Evolutionary conservation across 2,329 filamentous ascomycete species (phyloP), one percentile per base, ranked within the genome.

Genomic region (Fusarium proliferatum): DNA sequence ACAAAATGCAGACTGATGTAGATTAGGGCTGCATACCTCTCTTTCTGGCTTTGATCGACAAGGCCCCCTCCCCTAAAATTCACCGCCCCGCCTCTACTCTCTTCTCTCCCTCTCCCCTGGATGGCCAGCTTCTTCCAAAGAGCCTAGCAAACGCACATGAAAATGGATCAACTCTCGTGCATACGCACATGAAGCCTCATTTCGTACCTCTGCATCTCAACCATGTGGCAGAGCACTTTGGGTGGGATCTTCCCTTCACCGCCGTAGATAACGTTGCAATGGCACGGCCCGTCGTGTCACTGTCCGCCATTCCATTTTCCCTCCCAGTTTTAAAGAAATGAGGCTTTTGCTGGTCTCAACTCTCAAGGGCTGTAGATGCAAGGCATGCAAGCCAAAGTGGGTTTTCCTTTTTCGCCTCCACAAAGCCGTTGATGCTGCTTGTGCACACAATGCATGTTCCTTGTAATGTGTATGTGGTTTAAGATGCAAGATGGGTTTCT

Each of bases 401-500:
- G 58, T 46, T 61, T 61, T 42, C 30, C 45, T 51, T 51, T 36
- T 64, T 64, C 36, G 45, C 64, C 71, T 70, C 64, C 72, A 72
- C 70, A 74, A 64, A 72, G 34, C 67, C 71, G 64, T 67, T 74
- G 13, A 51, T 46, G 34, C 45, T 42, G 67, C 53, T 68, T 74
- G 49, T 61, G 58, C 62, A 26, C 41, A 49, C n/a, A 63, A 73
- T 73, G 71, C 66, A 72, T 30, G 71, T 61, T 71, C 61, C 60
- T 64, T 63, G 66, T 69, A 45, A 38, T 30, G 41, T 67, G 59
- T 57, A 45, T 43, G 51, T 61, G 39, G 34, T 41, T 28, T 60
- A 74, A 74, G 59, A 73, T 77, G 73, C 75, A 71, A 69, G 75
- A 77, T 73, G 75, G 61, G 48, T 36, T 64, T 67, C 64, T 66